Evolutionary conservation across 2,329 filamentous ascomycete genomes (phyloP).

Genomic region (Blastomyces gilchristii): DNA sequence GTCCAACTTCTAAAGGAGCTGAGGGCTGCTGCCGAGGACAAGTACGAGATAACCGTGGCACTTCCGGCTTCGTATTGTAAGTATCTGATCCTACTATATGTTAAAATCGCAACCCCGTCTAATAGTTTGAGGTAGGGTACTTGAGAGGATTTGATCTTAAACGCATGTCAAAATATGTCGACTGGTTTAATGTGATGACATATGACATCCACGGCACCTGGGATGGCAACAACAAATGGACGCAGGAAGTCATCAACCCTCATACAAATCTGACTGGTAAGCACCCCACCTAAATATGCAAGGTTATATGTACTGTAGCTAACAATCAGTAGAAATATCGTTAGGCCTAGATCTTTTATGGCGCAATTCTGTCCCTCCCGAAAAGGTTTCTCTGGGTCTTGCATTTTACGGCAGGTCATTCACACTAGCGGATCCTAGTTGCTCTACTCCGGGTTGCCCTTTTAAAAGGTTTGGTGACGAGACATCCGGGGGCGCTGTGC

Average conservation of each 20-base stretch:
- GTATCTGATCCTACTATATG: neutral
- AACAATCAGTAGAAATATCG: slow-evolving; percentile 25
- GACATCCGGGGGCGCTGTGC: slow-evolving; percentile 15
- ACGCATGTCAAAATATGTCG: slow-evolving; percentile 16
- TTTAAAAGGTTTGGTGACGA: slow-evolving; percentile 20
- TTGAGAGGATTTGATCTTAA: slow-evolving; percentile 20
- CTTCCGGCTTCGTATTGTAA: slow-evolving; percentile 12
- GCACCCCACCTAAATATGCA: slow-evolving; percentile 18
- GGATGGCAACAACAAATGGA: slow-evolving; percentile 17
- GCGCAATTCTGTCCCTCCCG: slow-evolving; percentile 17
- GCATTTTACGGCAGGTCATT: slow-evolving; percentile 23
- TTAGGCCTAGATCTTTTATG: slow-evolving; percentile 23
- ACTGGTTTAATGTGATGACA: slow-evolving; percentile 24
- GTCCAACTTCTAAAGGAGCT: slow-evolving; percentile 12
- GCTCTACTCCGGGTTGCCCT: slow-evolving; percentile 16
- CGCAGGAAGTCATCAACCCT: slow-evolving; percentile 9
- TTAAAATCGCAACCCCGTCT: neutral
- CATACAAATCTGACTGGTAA: slow-evolving; percentile 22
- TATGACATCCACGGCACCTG: slow-evolving; percentile 23
- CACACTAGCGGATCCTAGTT: slow-evolving; percentile 16
- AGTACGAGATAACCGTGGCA: slow-evolving; percentile 12
- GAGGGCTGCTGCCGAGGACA: slow-evolving; percentile 4
- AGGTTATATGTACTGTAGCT: slow-evolving; percentile 3
- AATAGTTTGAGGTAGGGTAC: slow-evolving; percentile 15
- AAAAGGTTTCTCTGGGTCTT: slow-evolving; percentile 19